Base-by-base conservation (phyloP, 2,329 filamentous ascomycete species). In the Aspergillus japonicus region DNA sequence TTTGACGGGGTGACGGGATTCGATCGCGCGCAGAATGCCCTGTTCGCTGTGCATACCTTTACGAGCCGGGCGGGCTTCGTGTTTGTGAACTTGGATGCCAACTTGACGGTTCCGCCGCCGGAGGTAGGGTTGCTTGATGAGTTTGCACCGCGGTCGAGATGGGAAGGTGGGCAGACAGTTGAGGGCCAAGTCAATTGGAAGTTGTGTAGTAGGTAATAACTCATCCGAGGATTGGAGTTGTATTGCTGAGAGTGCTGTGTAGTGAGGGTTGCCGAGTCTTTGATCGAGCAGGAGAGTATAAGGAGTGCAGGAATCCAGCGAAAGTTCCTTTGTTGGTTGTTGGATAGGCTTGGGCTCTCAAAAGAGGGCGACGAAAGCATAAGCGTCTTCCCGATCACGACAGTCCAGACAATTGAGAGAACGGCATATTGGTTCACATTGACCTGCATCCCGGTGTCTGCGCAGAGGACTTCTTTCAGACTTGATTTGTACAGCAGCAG, bases 1-100 rank as follows among this genome's bases (percentile, higher is more conserved):
- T 88, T 85, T 66, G 79, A 86, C 47, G 79, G 82, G 21, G 72
- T 87, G 1, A 74, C 78, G 2, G 83, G 81, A 8, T 88, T 88
- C 65, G 81, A 86, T 64, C 84, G 81, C 71, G 73, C 76, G 11
- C 73, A 83, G 68, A 87, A 87, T 62, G 78, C 81, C 6, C 77
- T 88, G 0, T 81, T 87, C 60, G 68, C 71, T 56, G 67, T 75
- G 23, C 69, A 71, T 29, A 56, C 67, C 0, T 54, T 57, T 48
- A 68, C 64, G 5, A 71, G 62, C 10, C 57, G 60, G 1, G 50
- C 63, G 14, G 72, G 71, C 1, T 64, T 63, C 56, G 60, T 72
- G 1, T 73, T 72, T 62, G 68, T 73, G 6, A 73, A 73, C 47
- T 59, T 72, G 3, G 61, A 68, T 33, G 58, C 67, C 3, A 57